Percentiles rank a stretch among this genome's conserved stretches.
phyloP scores from a whole-genome alignment of 2,329 filamentous ascomycete species.

The Aspergillus quadricinctus region DNA sequence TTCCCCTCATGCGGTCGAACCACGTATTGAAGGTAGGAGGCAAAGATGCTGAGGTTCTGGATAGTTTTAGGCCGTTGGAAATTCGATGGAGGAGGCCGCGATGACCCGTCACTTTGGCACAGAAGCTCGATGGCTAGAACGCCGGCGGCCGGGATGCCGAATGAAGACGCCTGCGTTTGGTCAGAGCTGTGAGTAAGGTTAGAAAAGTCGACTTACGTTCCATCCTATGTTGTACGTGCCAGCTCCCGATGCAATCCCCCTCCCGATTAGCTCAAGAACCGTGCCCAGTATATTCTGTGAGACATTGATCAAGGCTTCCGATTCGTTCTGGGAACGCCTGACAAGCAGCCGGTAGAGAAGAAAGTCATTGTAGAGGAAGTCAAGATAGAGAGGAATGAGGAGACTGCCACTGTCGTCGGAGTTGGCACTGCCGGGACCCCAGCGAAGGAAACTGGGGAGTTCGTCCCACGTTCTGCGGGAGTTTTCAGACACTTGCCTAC shows the following conservation, averaged over 20 bases:
- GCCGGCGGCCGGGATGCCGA: conserved; percentile 24
- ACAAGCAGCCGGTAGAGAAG: conserved; percentile 19
- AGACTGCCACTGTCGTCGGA: conserved; percentile 6
- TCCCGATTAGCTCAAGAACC: conserved; percentile 11
- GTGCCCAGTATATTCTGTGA: conserved; percentile 20
- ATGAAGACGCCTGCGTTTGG: conserved; percentile 10
- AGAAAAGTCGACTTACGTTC: conserved; percentile 11
- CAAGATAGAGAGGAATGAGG: conserved; percentile 15
- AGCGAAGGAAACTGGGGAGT: conserved; percentile 18
- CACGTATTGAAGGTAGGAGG: conserved; percentile 18
- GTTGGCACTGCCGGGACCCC: conserved; percentile 8
- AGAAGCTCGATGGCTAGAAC: conserved; percentile 26
- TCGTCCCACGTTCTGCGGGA: conserved; percentile 10
- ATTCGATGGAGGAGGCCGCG: background rate
- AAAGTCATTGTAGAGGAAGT: conserved; percentile 23
- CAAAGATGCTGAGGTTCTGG: conserved; percentile 25
- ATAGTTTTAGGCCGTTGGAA: conserved; percentile 25
- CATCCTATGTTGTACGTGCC: conserved; percentile 11
- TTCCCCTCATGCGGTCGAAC: conserved; percentile 19
- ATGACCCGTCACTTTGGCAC: conserved; percentile 9
- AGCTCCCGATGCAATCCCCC: conserved; percentile 7
- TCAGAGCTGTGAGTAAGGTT: conserved; percentile 4
- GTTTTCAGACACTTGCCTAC: conserved; percentile 13
- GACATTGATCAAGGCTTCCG: conserved; percentile 14
- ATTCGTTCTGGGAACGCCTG: conserved; percentile 15